Base-by-base conservation (phyloP, 768 basidiomycete species). In the Panus rudis region DNA sequence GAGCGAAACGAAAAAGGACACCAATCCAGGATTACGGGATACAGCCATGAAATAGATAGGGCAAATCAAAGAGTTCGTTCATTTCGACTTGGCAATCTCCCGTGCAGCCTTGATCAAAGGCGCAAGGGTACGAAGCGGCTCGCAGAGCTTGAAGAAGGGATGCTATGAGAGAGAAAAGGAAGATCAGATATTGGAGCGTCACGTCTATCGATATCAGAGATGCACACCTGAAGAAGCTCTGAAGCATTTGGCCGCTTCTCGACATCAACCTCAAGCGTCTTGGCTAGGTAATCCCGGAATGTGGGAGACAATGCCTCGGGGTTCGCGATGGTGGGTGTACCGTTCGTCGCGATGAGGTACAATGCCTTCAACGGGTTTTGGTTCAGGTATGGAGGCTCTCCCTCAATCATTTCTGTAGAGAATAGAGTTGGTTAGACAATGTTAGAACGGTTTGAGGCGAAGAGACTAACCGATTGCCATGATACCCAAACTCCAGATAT, bases 321-420 rank as follows among this genome's bases (percentile, higher is more conserved):
- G 62, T 96, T 97, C 42, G 90, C 86, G 52, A 99, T 92, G 41
- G 85, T 86, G 0, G 96, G 96, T 19, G 94, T 98, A 21, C 96
- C 94, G 54, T 97, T 97, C 7, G 94, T 99, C 2, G 94, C 94
- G 55, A 99, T 99, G 37, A 99, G 78, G 63, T 98, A 99, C 33
- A 99, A 68, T 2, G 96, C 96, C 62, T 96, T 97, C 41, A 96
- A 71, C 0, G 93, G 92, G 65, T 94, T 94, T 69, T 96, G 92
- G 60, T 93, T 93, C 26, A 94, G 75, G 56, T 96, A 96, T 19
- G 92, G 92, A 0, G 92, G 92, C 62, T 96, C 93, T 43, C 92
- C 93, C 65, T 97, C 92, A 54, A 97, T 93, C 92, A 97, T 96
- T 68, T 96, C 92, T 91, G 56, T 20, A 46, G 14, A 37, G 23